phyloP scores from a whole-genome alignment of 2,329 filamentous ascomycete genomes.

The Aspergillus hiratsukae region DNA sequence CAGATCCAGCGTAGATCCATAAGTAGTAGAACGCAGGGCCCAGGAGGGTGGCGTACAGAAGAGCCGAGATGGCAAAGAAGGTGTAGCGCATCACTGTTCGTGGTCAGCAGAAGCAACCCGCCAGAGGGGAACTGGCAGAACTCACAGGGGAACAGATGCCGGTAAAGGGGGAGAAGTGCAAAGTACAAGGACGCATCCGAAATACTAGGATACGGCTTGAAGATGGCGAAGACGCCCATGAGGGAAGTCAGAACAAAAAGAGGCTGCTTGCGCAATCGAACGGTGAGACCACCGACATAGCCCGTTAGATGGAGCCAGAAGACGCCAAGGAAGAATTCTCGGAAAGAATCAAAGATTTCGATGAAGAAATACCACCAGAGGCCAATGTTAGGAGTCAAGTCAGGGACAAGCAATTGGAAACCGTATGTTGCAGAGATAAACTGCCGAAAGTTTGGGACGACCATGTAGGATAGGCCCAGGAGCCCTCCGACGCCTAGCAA shows the following conservation, averaged over 20 bases:
- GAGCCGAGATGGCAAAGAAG: constrained; percentile 75
- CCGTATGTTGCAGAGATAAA: constrained; percentile 89
- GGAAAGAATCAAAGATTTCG: constrained; percentile 98
- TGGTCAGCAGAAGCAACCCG: constrained; percentile 22
- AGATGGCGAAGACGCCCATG: constrained; percentile 85
- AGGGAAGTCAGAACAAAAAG: constrained; percentile 80
- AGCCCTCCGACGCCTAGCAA: constrained; percentile 55
- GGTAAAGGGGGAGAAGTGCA: constrained; percentile 74
- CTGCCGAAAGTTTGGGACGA: constrained; percentile 77
- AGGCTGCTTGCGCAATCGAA: constrained; percentile 79
- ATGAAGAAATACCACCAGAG: constrained; percentile 99
- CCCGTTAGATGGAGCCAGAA: constrained; percentile 94
- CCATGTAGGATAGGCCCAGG: constrained; percentile 65
- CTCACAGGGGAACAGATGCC: constrained; percentile 82
- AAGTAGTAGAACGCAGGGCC: constrained; percentile 95
- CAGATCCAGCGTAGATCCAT: constrained; percentile 97
- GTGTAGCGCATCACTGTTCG: constrained; percentile 78
- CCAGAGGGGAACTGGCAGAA: constrained; percentile 11
- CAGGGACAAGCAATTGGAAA: constrained; percentile 82
- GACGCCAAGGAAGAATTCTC: constrained; percentile 92
- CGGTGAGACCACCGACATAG: constrained; percentile 80
- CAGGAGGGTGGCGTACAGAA: constrained; percentile 82
- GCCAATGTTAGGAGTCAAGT: constrained; percentile 90
- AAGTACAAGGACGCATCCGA: constrained; percentile 85
- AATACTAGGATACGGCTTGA: constrained; percentile 95